Base-by-base conservation (phyloP, 441 rosid species). In the Arabidopsis hybrid region DNA sequence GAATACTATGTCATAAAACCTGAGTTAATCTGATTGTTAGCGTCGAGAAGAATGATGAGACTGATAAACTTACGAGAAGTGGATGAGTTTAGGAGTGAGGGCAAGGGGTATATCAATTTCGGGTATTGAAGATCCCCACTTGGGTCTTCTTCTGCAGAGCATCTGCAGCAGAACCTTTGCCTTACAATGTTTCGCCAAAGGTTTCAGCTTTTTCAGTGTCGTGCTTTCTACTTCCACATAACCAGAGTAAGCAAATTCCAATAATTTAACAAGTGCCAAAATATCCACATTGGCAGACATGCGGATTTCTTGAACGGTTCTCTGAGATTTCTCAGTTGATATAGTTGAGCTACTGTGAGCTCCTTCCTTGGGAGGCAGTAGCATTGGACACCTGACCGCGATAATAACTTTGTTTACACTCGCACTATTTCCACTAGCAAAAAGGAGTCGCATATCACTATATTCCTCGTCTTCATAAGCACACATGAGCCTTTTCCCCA, bases 171-270 rank as follows among this genome's bases (percentile, higher is more conserved):
- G 85, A 67, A 85, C 73, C 59, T 85, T 91, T 75, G 88, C 75
- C 67, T 80, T 77, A 67, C 96, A 93, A 80, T 66, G 83, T 77
- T 82, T 88, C 9, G 90, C 90, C 34, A 93, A 86, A 78, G 78
- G 60, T 78, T 80, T 91, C 77, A 91, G 84, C 75, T 80, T 87
- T 76, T 83, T 88, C 66, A 77, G 77, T 52, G 67, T 76, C 11
- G 45, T 6, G 61, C 81, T 90, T 58, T 88, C 90, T 4, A 80
- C 85, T 78, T 86, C 82, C 51, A 88, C 70, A 76, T 77, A 83
- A 60, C 97, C 98, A 32, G 72, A 71, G 86, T 89, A 93, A 65
- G 86, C 83, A 79, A 78, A 93, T 63, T 91, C 94, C 83, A 91
- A 70, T 57, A 93, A 69, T 74, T 83, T 91, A 68, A 62, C 64